phyloP scores from a whole-genome alignment of 1,284 basidiomycete species.

The Pseudozyma sp. region DNA sequence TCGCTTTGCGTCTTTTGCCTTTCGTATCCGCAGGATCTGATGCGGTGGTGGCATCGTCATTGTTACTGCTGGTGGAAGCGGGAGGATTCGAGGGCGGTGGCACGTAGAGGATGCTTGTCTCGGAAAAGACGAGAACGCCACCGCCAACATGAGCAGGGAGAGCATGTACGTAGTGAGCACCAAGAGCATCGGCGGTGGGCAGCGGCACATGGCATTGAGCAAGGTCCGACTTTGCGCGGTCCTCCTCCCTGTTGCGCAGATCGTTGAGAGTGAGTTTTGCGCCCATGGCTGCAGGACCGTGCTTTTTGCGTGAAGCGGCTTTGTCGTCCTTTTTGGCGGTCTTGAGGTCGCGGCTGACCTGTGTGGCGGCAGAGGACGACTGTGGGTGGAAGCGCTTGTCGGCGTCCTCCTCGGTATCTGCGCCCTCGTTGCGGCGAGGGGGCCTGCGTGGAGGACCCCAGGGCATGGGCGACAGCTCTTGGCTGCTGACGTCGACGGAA shows the following conservation, averaged over 20 bases:
- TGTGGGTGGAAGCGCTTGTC: constrained; percentile 19
- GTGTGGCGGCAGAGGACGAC: constrained; percentile 26
- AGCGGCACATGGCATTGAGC: constrained; percentile 63
- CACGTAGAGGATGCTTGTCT: constrained; percentile 57
- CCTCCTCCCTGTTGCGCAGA: constrained; percentile 44
- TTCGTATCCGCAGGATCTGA: constrained; percentile 18
- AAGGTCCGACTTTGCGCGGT: constrained; percentile 45
- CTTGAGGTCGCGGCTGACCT: constrained; percentile 25
- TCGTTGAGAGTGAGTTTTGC: constrained; percentile 21
- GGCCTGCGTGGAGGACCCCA: constrained; percentile 56
- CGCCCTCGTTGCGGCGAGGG: constrained; percentile 22
- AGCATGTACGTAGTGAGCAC: constrained; percentile 55
- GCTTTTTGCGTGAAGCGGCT: constrained; percentile 24
- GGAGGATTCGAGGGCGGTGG: constrained; percentile 46
- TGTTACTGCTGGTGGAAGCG: background rate
- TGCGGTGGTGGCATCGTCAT: background rate
- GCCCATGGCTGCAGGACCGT: constrained; percentile 59
- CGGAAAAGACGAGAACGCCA: constrained; percentile 63
- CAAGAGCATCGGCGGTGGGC: constrained; percentile 56
- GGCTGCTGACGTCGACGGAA: constrained; percentile 32
- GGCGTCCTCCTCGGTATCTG: constrained; percentile 16
- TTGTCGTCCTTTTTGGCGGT: constrained; percentile 23
- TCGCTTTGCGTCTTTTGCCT: constrained; percentile 57
- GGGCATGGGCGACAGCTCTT: constrained; percentile 53
- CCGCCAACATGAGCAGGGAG: constrained; percentile 57